A percentile compares a stretch with the other conserved stretches of the same genome.
Conservation (phyloP, 495 filamentous ascomycete species). For the Penicillium canariense region DNA sequence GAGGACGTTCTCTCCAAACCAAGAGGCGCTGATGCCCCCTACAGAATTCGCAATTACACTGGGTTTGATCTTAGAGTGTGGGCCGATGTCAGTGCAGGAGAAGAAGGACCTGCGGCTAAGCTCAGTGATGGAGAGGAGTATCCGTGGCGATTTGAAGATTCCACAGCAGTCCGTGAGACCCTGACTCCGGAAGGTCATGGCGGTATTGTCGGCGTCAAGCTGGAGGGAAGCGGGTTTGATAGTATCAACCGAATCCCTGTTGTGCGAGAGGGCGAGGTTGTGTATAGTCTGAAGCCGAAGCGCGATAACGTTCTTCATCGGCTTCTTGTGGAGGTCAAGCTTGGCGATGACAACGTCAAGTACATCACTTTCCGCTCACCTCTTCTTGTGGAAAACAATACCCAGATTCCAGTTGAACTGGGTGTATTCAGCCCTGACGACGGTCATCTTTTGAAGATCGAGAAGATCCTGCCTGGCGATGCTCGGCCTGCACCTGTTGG, state of each 20-base stretch:
- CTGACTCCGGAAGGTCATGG: conserved; percentile 76
- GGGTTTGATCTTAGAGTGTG: conserved; percentile 86
- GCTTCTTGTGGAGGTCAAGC: conserved; percentile 84
- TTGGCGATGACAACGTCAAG: conserved; percentile 92
- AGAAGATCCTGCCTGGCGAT: conserved; percentile 93
- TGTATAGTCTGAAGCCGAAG: conserved; percentile 81
- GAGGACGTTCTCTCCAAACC: conserved; percentile 95
- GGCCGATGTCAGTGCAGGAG: conserved; percentile 64
- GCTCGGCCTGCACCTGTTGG: conserved; percentile 89
- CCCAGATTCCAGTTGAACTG: conserved; percentile 91
- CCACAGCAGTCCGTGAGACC: conserved; percentile 89
- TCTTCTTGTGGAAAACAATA: conserved; percentile 94
- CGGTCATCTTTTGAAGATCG: conserved; percentile 91
- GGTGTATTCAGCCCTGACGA: conserved; percentile 89
- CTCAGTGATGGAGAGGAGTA: conserved; percentile 85
- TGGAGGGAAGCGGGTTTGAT: conserved; percentile 93
- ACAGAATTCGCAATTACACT: conserved; percentile 90
- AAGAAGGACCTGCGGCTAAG: conserved; percentile 68
- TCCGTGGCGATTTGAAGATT: conserved; percentile 95
- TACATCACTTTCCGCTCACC: conserved; percentile 96
- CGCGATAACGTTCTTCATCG: conserved; percentile 84
- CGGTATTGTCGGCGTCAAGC: conserved; percentile 73
- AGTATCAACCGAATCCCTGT: conserved; percentile 83
- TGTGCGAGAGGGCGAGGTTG: conserved; percentile 85
- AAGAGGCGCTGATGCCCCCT: conserved; percentile 85